Percentiles rank a stretch among this genome's conserved stretches.
Evolutionary conservation across 108 stramenopile species (phyloP).

Genomic region (Nitzschia sp.): DNA sequence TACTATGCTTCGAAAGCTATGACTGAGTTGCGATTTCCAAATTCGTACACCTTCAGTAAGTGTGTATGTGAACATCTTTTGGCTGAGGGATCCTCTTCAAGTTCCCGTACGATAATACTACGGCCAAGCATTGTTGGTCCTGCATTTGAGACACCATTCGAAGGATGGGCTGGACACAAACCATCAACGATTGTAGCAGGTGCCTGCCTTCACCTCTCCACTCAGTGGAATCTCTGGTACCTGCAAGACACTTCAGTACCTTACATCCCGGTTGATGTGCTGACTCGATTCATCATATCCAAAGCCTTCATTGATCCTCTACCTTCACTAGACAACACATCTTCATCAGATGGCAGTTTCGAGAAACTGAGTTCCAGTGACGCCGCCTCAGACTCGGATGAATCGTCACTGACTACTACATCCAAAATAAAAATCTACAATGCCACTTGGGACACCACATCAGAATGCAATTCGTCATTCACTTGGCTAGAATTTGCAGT

Average conservation of each 20-base stretch:
- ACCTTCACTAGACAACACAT: not conserved
- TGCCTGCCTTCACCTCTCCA: constrained; percentile 67
- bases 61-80: constrained; percentile 86
- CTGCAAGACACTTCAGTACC: constrained; percentile 61
- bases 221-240: constrained; percentile 80
- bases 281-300: constrained; percentile 57
- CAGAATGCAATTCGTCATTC: constrained; percentile 47
- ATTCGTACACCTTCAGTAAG: constrained; percentile 88
- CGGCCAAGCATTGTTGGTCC: constrained; percentile 89
- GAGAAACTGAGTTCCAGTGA: constrained; percentile 33
- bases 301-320: constrained; percentile 46
- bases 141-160: constrained; percentile 62
- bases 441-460: constrained; percentile 68
- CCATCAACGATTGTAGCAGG: constrained; percentile 87
- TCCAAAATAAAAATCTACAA: constrained; percentile 42
- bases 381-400: constrained; percentile 16
- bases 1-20: constrained; percentile 78
- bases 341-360: constrained; percentile 24
- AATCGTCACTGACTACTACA: not conserved
- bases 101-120: constrained; percentile 60
- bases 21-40: constrained; percentile 74
- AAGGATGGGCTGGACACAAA: constrained; percentile 85
- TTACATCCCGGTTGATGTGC: constrained; percentile 83
- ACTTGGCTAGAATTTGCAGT: constrained; percentile 74
- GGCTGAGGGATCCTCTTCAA: constrained; percentile 20